Conservation (phyloP, 176 grass and related monocot species). For the Oryza longistaminata region DNA sequence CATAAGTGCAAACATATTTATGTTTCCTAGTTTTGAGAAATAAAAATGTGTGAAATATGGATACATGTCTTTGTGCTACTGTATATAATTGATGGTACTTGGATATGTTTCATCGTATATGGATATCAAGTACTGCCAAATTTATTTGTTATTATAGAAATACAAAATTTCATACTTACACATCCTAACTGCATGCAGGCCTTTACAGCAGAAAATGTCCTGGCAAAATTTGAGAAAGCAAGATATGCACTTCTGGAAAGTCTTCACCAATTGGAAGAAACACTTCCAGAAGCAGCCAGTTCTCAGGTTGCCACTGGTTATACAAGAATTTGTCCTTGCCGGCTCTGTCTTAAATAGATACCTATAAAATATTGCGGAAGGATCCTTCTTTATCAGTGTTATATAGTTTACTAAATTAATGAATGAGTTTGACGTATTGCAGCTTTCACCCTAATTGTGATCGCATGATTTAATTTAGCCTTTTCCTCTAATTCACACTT, state of each 20-base stretch:
- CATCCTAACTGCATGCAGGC: constrained; percentile 48
- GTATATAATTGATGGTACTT: constrained; percentile 8
- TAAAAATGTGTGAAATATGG: constrained; percentile 11
- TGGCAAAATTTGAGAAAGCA: constrained; percentile 72
- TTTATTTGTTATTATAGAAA: constrained; percentile 4
- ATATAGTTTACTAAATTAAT: neutral
- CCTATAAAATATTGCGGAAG: neutral
- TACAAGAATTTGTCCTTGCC: constrained; percentile 4
- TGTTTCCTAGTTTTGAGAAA: constrained; percentile 24
- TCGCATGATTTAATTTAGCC: constrained; percentile 8
- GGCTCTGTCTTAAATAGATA: neutral
- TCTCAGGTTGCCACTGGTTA: constrained; percentile 55
- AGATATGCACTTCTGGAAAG: constrained; percentile 73
- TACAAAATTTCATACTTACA: constrained; percentile 19
- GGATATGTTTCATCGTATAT: neutral
- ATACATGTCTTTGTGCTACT: neutral
- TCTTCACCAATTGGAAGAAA: constrained; percentile 65
- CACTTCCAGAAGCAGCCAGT: constrained; percentile 48
- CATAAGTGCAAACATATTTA: neutral
- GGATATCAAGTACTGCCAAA: neutral
- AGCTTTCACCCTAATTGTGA: neutral
- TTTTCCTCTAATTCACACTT: constrained; percentile 19
- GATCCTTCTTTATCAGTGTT: neutral
- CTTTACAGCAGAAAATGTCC: constrained; percentile 54
- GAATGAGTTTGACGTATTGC: neutral